Base-by-base conservation (phyloP, 2,329 filamentous ascomycete genomes). In the Rutstroemia sp. region DNA sequence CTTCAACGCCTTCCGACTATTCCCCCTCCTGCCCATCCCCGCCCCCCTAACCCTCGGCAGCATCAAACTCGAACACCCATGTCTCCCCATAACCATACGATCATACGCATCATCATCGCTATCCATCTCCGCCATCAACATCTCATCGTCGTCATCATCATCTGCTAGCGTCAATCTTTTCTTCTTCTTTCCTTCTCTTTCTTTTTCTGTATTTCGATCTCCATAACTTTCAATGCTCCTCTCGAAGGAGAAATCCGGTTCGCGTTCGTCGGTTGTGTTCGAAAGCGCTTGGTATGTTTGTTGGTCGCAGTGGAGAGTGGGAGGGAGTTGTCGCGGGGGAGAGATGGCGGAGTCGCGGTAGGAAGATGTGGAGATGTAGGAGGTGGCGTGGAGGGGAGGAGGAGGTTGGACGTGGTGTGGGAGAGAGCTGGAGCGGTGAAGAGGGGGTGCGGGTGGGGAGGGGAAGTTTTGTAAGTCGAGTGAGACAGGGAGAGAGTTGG, bases 101-200 rank as follows among this genome's bases (percentile, higher is more conserved):
- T 69, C 67, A 57, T 60, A 68, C 10, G 57, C 65, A 61, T 69
- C 66, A 61, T 69, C 67, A 2, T 69, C 66, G 50, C 66, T 68
- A 59, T 69, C 67, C 37, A 66, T 67, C 39, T 69, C 67, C 10
- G 12, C 42, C 3, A 41, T 23, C n/a, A 45, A 45, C 4, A 23
- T 23, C 23, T 23, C n/a, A n/a, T n/a, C 23, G 23, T 19, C 18
- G 10, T 16, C 5, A 6, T 27, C 44, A 10, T 21, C 42, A 18
- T 49, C 38, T 4, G n/a, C 18, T 4, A 41, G 7, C 16, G n/a
- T 41, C 47, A 21, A 18, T 18, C 38, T 63, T 44, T 67, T 64
- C 34, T 68, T 69, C 37, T 67, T 67, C 48, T 67, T 66, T 66
- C 66, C 67, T 5, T 60, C 61, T n/a, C 54, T 60, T 10, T 63